Evolutionary conservation across 1,284 basidiomycete genomes (phyloP), one percentile per base, ranked within the genome.

Genomic region (Mycena citricolor): DNA sequence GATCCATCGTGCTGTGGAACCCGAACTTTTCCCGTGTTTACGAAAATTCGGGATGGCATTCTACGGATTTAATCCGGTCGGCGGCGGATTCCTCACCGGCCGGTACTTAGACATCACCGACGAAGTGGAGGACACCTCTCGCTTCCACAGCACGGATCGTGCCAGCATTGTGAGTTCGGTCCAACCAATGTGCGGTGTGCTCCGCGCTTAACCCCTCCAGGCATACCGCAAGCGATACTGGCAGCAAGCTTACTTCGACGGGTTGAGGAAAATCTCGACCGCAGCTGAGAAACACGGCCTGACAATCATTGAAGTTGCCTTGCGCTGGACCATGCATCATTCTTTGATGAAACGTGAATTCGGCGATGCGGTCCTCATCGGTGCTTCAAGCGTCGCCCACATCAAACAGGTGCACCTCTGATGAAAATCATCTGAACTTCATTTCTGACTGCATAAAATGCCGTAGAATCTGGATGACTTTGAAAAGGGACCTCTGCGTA

Each of bases 401-500:
- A 24, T 49, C 22, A 35, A 49, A 30, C 55, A 67, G 57, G 65
- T 63, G 33, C n/a, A 48, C 41, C 10, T 14, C n/a, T 32, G 19
- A 17, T 16, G 10, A n/a, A 2, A 4, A 14, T 3, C 10, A 44
- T 29, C 25, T 31, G 14, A 30, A 44, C 22, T 28, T n/a, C 36
- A 8, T 17, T 11, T 29, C 14, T 29, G 1, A 2, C 16, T n/a
- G n/a, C n/a, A 19, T 23, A 12, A n/a, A n/a, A n/a, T n/a, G n/a
- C n/a, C n/a, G 14, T 55, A 65, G 45, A 71, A 70, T 47, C 64
- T 63, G 21, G 46, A 57, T 20, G 66, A 68, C 44, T 66, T 64
- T 25, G 70, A 65, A 41, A 73, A 76, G 55, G 77, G 76, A 0
- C 73, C 73, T 3, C 60, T 79, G 25, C 73, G 67, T 68, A 41